Percentiles rank a stretch among this genome's conserved stretches.
These are phyloP conservation scores for Daldinia sp. DNA, from an alignment of 2,329 filamentous ascomycete species.

Conservation along the genomic window DNA sequence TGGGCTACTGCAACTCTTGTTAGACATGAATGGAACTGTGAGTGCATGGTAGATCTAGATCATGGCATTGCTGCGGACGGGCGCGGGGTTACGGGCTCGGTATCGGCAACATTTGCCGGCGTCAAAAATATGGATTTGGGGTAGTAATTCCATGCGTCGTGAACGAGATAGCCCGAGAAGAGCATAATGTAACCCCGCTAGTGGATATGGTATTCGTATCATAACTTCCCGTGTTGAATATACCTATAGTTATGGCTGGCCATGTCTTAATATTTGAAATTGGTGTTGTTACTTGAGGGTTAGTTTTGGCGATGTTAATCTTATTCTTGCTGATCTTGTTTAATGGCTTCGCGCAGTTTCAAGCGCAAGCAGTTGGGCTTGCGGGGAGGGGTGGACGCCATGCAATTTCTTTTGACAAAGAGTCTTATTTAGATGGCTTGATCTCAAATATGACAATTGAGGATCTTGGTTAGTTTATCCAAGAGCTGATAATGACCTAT, in stretches of 20 bases:
- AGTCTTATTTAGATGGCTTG: conserved; percentile 46
- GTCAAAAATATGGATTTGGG: conserved; percentile 15
- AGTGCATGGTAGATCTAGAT: neutral
- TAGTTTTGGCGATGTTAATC: conserved; percentile 15
- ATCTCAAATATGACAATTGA: conserved; percentile 53
- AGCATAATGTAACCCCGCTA: conserved; percentile 35
- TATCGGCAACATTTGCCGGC: conserved; percentile 10
- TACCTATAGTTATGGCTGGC: conserved; percentile 3
- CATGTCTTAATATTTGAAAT: neutral
- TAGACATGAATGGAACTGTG: neutral
- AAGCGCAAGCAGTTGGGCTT: conserved; percentile 1
- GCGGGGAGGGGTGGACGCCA: neutral
- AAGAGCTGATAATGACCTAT: neutral
- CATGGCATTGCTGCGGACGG: neutral
- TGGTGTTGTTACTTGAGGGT: neutral
- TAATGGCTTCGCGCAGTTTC: conserved; percentile 12
- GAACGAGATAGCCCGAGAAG: conserved; percentile 28
- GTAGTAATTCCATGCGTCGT: neutral
- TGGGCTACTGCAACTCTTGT: conserved; percentile 6
- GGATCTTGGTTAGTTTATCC: conserved; percentile 46
- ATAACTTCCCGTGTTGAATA: neutral
- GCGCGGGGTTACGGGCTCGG: neutral
- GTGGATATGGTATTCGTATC: conserved; percentile 7
- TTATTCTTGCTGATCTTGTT: conserved; percentile 3
- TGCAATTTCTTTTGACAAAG: conserved; percentile 36